Base-by-base conservation (phyloP, 345 rosid species). In the Linum lewisii region DNA sequence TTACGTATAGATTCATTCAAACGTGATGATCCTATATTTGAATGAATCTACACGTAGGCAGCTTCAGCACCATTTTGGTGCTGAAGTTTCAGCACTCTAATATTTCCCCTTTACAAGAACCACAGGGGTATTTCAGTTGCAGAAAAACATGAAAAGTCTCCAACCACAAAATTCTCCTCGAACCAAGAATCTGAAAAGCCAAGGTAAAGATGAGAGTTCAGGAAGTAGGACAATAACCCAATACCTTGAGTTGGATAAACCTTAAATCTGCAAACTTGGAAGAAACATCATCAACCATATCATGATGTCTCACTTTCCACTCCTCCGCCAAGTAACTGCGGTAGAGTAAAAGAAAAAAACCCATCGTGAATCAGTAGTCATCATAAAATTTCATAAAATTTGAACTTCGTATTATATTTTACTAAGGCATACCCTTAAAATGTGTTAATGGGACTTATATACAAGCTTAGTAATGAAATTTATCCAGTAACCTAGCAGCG, bases 261-360 rank as follows among this genome's bases (percentile, higher is more conserved):
- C 54, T 3, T n/a, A 51, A 14, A 51, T 51, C 21, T 21, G n/a
- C 14, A n/a, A 51, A 51, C 54, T 51, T 51, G 5, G 54, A 51
- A 51, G 54, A 51, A 8, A 51, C 54, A 51, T 19, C 54, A 51
- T 51, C 54, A 11, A 51, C 54, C 8, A 21, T n/a, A 19, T 51
- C 54, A 4, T 51, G 21, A 51, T 51, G 54, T 21, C 54, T 51
- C 24, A n/a, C 24, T 51, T 51, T 51, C 54, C 54, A 51, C 24
- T 51, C 54, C 24, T 51, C 54, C 6, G 9, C 9, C 24, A 51
- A 21, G 54, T 51, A 51, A n/a, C 54, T 51, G 21, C 18, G 54
- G 24, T 21, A 16, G 18, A 21, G 21, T 14, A 51, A 8, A 51
- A 51, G n/a, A 15, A 14, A n/a, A 51, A 8, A n/a, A 15, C 8